These are phyloP conservation scores for Ophiostoma ulmi DNA, from an alignment of 2,329 filamentous ascomycete species.

Conservation along the genomic window DNA sequence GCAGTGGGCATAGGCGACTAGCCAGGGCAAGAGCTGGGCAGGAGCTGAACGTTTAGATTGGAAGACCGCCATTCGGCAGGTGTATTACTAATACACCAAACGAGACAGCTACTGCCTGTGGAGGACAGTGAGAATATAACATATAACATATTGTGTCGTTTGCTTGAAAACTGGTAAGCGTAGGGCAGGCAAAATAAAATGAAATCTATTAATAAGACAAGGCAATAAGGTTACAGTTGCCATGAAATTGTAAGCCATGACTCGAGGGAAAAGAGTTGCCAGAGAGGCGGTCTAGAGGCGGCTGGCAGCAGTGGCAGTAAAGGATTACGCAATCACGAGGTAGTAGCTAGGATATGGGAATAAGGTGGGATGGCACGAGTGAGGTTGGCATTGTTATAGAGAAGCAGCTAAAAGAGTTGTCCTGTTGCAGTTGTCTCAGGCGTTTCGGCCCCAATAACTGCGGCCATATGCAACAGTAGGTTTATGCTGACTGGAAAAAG, in stretches of 20 bases:
- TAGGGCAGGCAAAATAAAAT: neutral
- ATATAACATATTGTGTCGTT: neutral
- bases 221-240: no score
- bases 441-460: neutral
- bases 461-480: neutral
- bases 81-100: neutral
- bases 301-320: neutral
- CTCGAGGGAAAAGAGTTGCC: neutral
- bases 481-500: neutral
- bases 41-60: neutral
- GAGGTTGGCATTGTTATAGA: neutral
- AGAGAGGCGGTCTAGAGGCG: neutral
- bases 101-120: neutral
- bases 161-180: neutral
- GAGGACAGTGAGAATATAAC: neutral
- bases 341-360: neutral
- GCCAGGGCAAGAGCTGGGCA: slow-evolving; percentile 1
- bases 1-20: neutral
- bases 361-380: neutral
- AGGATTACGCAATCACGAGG: neutral
- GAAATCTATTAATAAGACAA: neutral
- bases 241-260: neutral
- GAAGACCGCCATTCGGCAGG: neutral
- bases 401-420: neutral
- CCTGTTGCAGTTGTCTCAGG: neutral